phyloP scores from a whole-genome alignment of 352 stramenopile species.

The Pythium dissimile region DNA sequence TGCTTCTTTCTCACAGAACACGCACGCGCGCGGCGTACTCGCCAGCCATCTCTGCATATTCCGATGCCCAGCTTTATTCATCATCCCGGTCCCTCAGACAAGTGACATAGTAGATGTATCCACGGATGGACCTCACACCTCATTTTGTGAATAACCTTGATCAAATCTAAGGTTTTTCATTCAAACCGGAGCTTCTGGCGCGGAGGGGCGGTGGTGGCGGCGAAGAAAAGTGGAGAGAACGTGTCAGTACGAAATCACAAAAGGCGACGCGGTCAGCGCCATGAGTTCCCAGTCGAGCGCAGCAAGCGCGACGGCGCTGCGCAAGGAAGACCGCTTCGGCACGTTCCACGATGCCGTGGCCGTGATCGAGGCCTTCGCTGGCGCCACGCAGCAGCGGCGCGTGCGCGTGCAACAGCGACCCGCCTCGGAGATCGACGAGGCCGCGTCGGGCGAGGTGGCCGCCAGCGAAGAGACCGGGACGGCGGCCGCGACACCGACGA shows the following conservation, averaged over 20 bases:
- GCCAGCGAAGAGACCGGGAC: not conserved
- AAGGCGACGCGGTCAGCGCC: conserved; percentile 39
- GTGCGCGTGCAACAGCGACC: conserved; percentile 45
- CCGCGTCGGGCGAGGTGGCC: not conserved
- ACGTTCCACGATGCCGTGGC: conserved; percentile 63
- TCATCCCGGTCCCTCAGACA: not conserved
- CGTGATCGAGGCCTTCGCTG: conserved; percentile 54
- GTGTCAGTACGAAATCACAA: conserved; percentile 25
- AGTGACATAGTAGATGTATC: conserved; percentile 1
- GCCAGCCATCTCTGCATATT: conserved; percentile 12
- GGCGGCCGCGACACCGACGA: not conserved
- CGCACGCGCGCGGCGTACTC: conserved; percentile 23
- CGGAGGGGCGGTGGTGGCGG: not conserved
- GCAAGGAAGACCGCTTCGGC: conserved; percentile 60
- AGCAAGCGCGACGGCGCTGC: conserved; percentile 27
- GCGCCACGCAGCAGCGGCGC: conserved; percentile 47
- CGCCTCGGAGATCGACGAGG: not conserved
- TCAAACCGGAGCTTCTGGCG: not conserved
- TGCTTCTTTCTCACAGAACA: conserved; percentile 54
- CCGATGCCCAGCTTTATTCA: too few relatives aligned
- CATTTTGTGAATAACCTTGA: conserved; percentile 16
- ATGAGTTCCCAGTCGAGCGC: too few relatives aligned
- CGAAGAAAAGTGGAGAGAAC: conserved; percentile 21
- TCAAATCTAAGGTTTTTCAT: conserved; percentile 21
- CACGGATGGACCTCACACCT: conserved; percentile 23